A percentile compares a stretch with the other conserved stretches of the same genome.
Conservation (phyloP, 2,329 filamentous ascomycete genomes). For the Zymoseptoria brevis region DNA sequence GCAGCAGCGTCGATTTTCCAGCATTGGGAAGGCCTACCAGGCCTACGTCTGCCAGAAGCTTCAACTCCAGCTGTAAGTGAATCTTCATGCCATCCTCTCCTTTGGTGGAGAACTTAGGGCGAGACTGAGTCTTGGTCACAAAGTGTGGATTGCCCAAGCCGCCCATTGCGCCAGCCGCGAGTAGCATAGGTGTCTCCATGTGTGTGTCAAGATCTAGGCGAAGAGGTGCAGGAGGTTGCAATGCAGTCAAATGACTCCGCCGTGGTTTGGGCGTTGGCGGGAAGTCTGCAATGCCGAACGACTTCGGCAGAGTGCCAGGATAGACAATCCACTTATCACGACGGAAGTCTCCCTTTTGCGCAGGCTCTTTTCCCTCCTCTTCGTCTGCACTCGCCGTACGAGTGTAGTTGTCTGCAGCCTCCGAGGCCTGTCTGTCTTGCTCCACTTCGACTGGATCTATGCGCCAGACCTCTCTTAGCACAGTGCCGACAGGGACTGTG, state of each 20-base stretch:
- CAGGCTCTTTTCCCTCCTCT: conserved; percentile 28
- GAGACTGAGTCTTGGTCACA: conserved; percentile 61
- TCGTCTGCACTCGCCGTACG: conserved; percentile 29
- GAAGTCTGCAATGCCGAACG: conserved; percentile 53
- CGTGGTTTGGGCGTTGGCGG: conserved; percentile 50
- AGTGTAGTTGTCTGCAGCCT: conserved; percentile 22
- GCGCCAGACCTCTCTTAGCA: conserved; percentile 74
- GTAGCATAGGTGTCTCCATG: conserved; percentile 73
- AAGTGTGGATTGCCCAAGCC: conserved; percentile 94
- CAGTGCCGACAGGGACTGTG: conserved; percentile 84
- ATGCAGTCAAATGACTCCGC: conserved; percentile 50
- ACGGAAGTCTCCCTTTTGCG: conserved; percentile 32
- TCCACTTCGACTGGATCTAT: conserved; percentile 70
- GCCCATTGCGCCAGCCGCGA: conserved; percentile 80
- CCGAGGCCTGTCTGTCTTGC: conserved; percentile 28
- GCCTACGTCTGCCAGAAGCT: conserved; percentile 89
- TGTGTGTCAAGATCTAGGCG: conserved; percentile 52
- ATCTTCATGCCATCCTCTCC: conserved; percentile 74
- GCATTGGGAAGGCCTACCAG: conserved; percentile 93
- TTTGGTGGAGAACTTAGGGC: conserved; percentile 80
- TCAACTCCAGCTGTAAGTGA: conserved; percentile 80
- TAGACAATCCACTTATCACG: conserved; percentile 80
- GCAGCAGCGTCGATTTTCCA: conserved; percentile 86
- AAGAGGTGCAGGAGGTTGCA: conserved; percentile 67
- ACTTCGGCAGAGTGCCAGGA: conserved; percentile 68